Conservation (phyloP, 306 rosid species). For the Aeschynomene evenia region DNA sequence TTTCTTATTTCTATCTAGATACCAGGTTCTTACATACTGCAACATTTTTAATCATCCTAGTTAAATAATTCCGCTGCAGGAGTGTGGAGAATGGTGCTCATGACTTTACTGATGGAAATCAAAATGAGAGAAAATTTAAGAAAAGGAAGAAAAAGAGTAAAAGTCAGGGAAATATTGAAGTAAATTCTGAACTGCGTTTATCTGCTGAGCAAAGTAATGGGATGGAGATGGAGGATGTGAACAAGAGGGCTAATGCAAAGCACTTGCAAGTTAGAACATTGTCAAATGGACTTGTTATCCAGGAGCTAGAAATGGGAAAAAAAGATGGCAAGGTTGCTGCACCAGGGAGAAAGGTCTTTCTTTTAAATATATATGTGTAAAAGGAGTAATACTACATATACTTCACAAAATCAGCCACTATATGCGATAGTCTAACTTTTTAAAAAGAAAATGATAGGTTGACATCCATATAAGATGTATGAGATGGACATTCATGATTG, state of each 20-base stretch:
- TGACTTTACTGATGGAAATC: slow-evolving; percentile 40
- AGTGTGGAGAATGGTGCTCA: slow-evolving; percentile 22
- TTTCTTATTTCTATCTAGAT: too few relatives aligned
- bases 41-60: slow-evolving; percentile 22
- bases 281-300: slow-evolving; percentile 55
- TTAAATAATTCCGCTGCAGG: slow-evolving; percentile 41
- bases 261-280: slow-evolving; percentile 50
- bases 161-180: slow-evolving; percentile 40
- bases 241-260: slow-evolving; percentile 24
- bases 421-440: too few relatives aligned
- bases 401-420: too few relatives aligned
- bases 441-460: too few relatives aligned
- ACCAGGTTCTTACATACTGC: background rate
- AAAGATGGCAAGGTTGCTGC: slow-evolving; percentile 66
- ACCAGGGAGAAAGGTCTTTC: slow-evolving; percentile 62
- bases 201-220: slow-evolving; percentile 32
- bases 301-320: slow-evolving; percentile 62
- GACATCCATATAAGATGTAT: too few relatives aligned
- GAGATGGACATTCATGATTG: too few relatives aligned
- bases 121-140: slow-evolving; percentile 42
- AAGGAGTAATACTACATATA: too few relatives aligned
- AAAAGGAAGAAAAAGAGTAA: slow-evolving; percentile 56
- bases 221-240: slow-evolving; percentile 28
- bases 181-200: slow-evolving; percentile 33
- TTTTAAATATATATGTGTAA: too few relatives aligned